Conservation (phyloP, 2,329 filamentous ascomycete species). For the Thielaviopsis ethacetica region DNA sequence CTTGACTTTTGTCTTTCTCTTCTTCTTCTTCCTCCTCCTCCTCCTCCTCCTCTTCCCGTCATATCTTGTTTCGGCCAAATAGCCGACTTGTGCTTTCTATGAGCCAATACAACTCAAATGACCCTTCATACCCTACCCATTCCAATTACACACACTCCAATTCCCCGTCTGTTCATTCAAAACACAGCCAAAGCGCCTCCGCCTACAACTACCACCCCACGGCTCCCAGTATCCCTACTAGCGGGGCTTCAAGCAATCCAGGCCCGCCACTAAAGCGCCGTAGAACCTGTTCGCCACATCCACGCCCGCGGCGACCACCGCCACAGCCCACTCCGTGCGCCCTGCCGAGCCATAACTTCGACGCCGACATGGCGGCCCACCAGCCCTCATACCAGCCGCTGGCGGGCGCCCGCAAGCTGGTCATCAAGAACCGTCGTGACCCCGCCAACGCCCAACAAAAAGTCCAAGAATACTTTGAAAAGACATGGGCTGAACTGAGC, state of each 20-base stretch:
- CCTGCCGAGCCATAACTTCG: too few relatives aligned
- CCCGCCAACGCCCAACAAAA: slow-evolving; percentile 32
- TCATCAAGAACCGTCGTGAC: slow-evolving; percentile 81
- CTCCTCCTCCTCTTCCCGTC: background rate
- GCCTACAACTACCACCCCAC: too few relatives aligned
- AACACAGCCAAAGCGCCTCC: too few relatives aligned
- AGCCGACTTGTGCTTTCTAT: background rate
- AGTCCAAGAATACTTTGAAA: slow-evolving; percentile 61
- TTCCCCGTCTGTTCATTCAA: background rate
- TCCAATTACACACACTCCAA: background rate
- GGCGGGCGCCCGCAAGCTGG: slow-evolving; percentile 63
- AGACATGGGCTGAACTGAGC: slow-evolving; percentile 58
- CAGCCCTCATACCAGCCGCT: slow-evolving; percentile 37
- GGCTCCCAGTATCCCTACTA: background rate
- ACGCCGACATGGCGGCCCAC: background rate
- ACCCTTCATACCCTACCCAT: background rate
- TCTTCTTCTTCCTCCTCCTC: background rate
- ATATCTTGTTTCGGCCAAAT: background rate
- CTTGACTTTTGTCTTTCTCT: background rate
- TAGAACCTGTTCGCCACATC: background rate
- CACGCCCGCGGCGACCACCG: background rate
- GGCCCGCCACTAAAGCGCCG: background rate
- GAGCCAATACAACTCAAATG: background rate
- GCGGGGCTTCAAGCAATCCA: background rate
- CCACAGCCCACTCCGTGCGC: too few relatives aligned